phyloP scores from a whole-genome alignment of 2,329 filamentous ascomycete species.

The Microcyclospora pomicola region DNA sequence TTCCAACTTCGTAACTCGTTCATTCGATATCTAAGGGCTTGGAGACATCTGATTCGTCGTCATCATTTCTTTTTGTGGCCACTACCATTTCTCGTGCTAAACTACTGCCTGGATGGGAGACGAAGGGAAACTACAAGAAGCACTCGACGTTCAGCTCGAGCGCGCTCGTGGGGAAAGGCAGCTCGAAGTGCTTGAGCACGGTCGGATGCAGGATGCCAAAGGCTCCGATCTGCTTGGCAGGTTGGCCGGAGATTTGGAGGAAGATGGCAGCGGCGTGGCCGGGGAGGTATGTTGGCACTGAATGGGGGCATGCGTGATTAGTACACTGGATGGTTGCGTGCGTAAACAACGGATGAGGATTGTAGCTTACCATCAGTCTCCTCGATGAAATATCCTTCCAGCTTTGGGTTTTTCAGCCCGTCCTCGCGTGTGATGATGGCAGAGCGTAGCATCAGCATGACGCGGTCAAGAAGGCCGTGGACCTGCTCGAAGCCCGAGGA shows the following conservation, averaged over 20 bases:
- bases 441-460: constrained; percentile 82
- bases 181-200: constrained; percentile 84
- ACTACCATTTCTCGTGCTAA: too few relatives aligned
- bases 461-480: constrained; percentile 80
- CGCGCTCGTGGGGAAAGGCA: constrained; percentile 86
- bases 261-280: constrained; percentile 81
- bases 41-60: too few relatives aligned
- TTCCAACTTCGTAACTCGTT: too few relatives aligned
- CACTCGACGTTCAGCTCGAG: constrained; percentile 90
- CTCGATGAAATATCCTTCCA: constrained; percentile 73
- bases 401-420: constrained; percentile 40
- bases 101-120: too few relatives aligned
- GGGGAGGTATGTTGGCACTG: constrained; percentile 75
- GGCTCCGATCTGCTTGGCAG: constrained; percentile 65
- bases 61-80: too few relatives aligned
- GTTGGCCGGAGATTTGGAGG: constrained; percentile 53
- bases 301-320: background rate
- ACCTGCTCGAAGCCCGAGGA: constrained; percentile 89
- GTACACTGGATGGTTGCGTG: too few relatives aligned
- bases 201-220: constrained; percentile 90
- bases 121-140: constrained; percentile 49
- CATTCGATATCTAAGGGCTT: too few relatives aligned
- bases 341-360: background rate
- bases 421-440: constrained; percentile 68
- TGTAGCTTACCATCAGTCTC: constrained; percentile 58